A percentile compares a stretch with the other conserved stretches of the same genome.
Evolutionary conservation across 352 stramenopile genomes (phyloP).

Genomic region (Aphanomyces euteiches): DNA sequence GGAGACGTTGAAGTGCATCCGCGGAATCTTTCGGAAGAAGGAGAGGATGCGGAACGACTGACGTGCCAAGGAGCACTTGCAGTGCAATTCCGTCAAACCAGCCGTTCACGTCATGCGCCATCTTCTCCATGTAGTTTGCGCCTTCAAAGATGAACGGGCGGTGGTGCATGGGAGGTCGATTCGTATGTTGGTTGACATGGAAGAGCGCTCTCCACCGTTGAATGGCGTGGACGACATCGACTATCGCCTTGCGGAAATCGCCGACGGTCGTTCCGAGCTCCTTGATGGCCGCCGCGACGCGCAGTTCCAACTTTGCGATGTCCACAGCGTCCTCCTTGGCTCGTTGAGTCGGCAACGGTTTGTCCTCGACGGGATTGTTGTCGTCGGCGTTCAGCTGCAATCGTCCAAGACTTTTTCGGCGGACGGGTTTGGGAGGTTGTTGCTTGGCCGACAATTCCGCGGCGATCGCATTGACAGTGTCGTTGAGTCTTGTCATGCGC

Average conservation of each 20-base stretch:
- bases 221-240: slow-evolving; percentile 8
- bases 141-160: slow-evolving; percentile 8
- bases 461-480: neutral
- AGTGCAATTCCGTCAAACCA: slow-evolving; percentile 16
- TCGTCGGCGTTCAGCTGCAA: neutral
- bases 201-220: neutral
- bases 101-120: neutral
- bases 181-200: neutral
- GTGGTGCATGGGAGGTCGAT: neutral
- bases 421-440: neutral
- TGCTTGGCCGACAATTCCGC: neutral
- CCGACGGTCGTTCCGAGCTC: neutral
- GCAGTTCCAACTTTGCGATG: neutral
- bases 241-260: neutral
- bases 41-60: neutral
- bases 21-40: neutral
- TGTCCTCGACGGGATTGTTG: neutral
- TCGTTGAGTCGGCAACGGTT: neutral
- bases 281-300: neutral
- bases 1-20: neutral
- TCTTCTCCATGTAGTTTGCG: slow-evolving; percentile 21
- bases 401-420: neutral
- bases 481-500: neutral
- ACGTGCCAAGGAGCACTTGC: neutral
- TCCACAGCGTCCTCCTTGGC: neutral